These are phyloP conservation scores for Pharus latifolius DNA, from an alignment of 176 grass and related monocot species.

Conservation along the genomic window DNA sequence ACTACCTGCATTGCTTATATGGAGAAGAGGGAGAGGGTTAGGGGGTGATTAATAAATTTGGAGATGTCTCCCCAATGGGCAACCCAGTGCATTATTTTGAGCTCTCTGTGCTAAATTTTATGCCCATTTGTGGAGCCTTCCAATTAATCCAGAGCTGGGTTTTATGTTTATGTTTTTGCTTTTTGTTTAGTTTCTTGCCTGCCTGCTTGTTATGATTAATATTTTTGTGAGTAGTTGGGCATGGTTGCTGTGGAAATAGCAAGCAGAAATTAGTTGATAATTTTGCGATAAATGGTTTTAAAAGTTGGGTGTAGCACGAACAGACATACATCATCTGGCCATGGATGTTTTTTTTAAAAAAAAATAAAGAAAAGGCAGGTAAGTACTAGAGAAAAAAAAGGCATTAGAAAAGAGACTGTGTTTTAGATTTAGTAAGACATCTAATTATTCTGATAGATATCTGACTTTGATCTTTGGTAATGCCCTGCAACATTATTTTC, in stretches of 20 bases:
- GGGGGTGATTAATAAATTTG: conserved; percentile 44
- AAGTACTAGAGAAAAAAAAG: too few relatives aligned
- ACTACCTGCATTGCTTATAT: conserved; percentile 49
- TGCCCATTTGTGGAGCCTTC: conserved; percentile 14
- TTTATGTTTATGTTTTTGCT: conserved; percentile 17
- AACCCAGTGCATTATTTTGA: conserved; percentile 74
- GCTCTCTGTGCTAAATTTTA: conserved; percentile 38
- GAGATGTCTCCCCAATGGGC: conserved; percentile 36
- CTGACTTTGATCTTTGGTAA: too few relatives aligned
- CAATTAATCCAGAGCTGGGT: neutral
- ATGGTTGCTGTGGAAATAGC: conserved; percentile 16
- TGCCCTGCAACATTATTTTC: too few relatives aligned
- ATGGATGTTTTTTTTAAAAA: neutral
- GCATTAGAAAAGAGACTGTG: too few relatives aligned
- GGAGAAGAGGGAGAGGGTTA: conserved; percentile 13
- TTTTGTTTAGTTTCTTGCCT: conserved; percentile 2
- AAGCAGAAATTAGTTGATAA: conserved; percentile 32
- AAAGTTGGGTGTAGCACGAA: neutral
- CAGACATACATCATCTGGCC: conserved; percentile 33
- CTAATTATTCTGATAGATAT: too few relatives aligned
- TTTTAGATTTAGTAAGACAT: too few relatives aligned
- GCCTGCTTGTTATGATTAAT: conserved; percentile 25
- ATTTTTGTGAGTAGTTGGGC: conserved; percentile 43
- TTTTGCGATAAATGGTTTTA: conserved; percentile 7
- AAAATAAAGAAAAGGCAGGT: neutral